Conservation (phyloP, 2,329 filamentous ascomycete species). For the Exophiala sp. region DNA sequence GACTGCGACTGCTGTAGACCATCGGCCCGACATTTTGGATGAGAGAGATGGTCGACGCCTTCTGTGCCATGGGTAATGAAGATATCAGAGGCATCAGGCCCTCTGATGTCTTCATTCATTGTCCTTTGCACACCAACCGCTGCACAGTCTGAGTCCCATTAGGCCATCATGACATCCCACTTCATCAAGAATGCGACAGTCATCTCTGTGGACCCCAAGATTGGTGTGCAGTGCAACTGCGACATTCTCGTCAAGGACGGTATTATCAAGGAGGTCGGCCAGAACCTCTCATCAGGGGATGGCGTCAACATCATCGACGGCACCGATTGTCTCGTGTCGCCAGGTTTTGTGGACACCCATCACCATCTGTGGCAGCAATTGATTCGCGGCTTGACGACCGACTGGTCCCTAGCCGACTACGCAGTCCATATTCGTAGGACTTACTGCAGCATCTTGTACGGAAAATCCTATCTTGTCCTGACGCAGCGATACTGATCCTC, state of each 20-base stretch:
- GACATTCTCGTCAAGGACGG: conserved; percentile 28
- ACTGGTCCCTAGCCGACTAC: conserved; percentile 45
- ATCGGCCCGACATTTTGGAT: too few relatives aligned
- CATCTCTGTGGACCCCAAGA: conserved; percentile 7
- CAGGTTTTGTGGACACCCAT: conserved; percentile 37
- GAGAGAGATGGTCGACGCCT: too few relatives aligned
- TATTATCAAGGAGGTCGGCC: conserved; percentile 25
- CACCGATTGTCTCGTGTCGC: conserved; percentile 33
- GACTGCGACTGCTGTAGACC: too few relatives aligned
- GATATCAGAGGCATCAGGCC: too few relatives aligned
- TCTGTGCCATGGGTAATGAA: too few relatives aligned
- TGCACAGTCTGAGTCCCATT: too few relatives aligned
- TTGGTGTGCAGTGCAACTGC: conserved; percentile 7
- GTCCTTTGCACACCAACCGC: too few relatives aligned
- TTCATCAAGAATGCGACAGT: conserved; percentile 13
- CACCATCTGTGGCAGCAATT: conserved; percentile 47
- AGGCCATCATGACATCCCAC: too few relatives aligned
- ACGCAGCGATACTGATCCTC: conserved; percentile 5
- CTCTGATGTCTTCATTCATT: too few relatives aligned
- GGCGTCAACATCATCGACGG: conserved; percentile 39
- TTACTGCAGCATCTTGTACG: too few relatives aligned
- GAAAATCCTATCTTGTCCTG: conserved; percentile 5
- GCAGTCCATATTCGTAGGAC: background rate
- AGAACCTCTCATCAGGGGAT: conserved; percentile 6
- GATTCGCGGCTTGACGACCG: conserved; percentile 37